Evolutionary conservation across 2,329 filamentous ascomycete genomes (phyloP).

Genomic region (Exophiala alcalophila): DNA sequence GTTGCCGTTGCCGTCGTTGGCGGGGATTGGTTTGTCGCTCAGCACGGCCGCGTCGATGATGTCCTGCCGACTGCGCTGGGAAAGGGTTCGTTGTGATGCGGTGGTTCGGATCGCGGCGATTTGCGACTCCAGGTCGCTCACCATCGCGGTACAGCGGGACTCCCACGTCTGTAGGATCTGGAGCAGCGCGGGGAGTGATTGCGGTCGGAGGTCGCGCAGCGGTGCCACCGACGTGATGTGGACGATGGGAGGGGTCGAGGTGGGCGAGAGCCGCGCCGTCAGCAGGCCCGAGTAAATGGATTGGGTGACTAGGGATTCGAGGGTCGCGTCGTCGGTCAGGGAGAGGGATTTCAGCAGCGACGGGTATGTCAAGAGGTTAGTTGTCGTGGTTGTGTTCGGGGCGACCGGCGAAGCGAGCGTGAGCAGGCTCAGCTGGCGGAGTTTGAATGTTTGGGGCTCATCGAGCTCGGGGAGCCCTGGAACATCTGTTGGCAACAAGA

Average conservation of each 20-base stretch:
- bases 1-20: constrained; percentile 23
- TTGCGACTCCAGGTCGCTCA: constrained; percentile 72
- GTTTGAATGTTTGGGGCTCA: constrained; percentile 72
- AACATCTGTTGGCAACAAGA: too few species aligned
- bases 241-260: constrained; percentile 71
- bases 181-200: constrained; percentile 67
- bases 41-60: constrained; percentile 52
- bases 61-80: constrained; percentile 49
- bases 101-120: constrained; percentile 63
- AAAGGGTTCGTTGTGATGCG: constrained; percentile 54
- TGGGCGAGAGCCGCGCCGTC: constrained; percentile 79
- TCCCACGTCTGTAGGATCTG: constrained; percentile 71
- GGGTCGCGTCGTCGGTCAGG: constrained; percentile 63
- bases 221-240: constrained; percentile 77
- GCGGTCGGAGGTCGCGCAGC: constrained; percentile 78
- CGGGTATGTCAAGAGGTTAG: constrained; percentile 67
- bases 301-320: constrained; percentile 83
- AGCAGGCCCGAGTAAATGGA: constrained; percentile 85
- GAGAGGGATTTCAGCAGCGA: constrained; percentile 65
- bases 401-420: constrained; percentile 61
- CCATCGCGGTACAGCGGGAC: constrained; percentile 69
- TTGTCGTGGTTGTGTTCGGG: constrained; percentile 28
- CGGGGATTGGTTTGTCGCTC: constrained; percentile 33
- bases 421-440: constrained; percentile 85
- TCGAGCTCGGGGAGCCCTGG: constrained; percentile 75